Percentiles rank a stretch among this genome's conserved stretches.
These are phyloP conservation scores for Auxenochlorella pyrenoidosa DNA, from an alignment of 139 green algal species.

Conservation along the genomic window DNA sequence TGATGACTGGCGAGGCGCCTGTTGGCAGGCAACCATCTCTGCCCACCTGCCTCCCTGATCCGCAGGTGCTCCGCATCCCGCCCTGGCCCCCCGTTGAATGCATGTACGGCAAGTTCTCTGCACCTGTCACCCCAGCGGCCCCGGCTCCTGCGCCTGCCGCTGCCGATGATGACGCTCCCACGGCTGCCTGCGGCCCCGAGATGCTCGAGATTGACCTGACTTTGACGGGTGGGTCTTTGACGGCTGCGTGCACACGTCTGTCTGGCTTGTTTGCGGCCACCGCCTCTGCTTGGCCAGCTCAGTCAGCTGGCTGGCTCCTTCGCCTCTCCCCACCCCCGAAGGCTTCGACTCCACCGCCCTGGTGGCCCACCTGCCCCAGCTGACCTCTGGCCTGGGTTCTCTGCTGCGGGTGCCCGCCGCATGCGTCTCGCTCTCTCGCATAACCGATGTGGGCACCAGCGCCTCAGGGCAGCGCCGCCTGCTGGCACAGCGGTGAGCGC, in stretches of 20 bases:
- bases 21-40: too few species aligned
- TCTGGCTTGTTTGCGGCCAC: too few species aligned
- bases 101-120: background rate
- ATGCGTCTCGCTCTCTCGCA: background rate
- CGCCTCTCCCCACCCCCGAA: background rate
- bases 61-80: background rate
- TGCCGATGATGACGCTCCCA: background rate
- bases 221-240: background rate
- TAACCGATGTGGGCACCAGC: background rate
- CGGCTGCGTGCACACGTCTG: background rate
- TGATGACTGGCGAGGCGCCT: too few species aligned
- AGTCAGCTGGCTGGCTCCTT: too few species aligned
- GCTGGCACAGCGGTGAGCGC: constrained; percentile 10
- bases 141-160: background rate
- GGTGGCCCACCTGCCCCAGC: background rate
- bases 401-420: background rate
- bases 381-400: background rate
- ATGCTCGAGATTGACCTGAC: background rate
- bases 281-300: too few species aligned
- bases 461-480: background rate
- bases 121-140: background rate
- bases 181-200: background rate
- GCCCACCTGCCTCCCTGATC: background rate
- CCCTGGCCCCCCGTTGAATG: background rate
- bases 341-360: background rate